Percentiles rank a stretch among this genome's conserved stretches.
Evolutionary conservation across 805 yeast species (phyloP).

Genomic region (Tetrapisispora taiwanensis): DNA sequence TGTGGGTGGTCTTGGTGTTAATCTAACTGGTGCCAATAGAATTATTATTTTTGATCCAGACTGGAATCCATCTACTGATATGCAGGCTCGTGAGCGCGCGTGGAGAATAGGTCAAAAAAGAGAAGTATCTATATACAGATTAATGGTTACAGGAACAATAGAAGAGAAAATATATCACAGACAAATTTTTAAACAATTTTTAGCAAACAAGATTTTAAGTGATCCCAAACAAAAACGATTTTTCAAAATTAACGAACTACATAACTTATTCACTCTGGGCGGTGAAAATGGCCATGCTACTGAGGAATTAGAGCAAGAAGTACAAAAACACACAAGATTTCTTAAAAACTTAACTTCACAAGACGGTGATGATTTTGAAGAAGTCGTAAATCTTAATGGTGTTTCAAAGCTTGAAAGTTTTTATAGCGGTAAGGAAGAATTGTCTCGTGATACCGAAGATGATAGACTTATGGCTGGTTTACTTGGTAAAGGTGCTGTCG

Average conservation of each 20-base stretch:
- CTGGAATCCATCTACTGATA: slow-evolving; percentile 97
- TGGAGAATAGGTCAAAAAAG: slow-evolving; percentile 94
- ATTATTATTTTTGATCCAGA: slow-evolving; percentile 94
- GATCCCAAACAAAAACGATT: slow-evolving; percentile 93
- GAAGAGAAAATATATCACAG: slow-evolving; percentile 96
- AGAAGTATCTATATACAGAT: slow-evolving; percentile 80
- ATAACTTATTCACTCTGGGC: slow-evolving; percentile 79
- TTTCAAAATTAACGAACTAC: slow-evolving; percentile 84
- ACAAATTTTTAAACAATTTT: slow-evolving; percentile 88
- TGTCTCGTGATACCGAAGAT: slow-evolving; percentile 37
- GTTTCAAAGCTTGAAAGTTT: slow-evolving; percentile 62
- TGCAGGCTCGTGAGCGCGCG: slow-evolving; percentile 93
- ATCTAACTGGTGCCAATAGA: slow-evolving; percentile 88
- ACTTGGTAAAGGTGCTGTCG: slow-evolving; percentile 57
- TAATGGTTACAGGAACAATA: slow-evolving; percentile 90
- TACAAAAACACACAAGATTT: slow-evolving; percentile 48
- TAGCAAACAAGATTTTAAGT: slow-evolving; percentile 85
- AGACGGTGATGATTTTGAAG: slow-evolving; percentile 55
- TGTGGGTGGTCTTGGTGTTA: slow-evolving; percentile 94
- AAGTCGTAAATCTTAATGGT: slow-evolving; percentile 57
- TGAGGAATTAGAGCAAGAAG: slow-evolving; percentile 36
- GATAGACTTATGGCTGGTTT: slow-evolving; percentile 64
- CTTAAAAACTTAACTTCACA: slow-evolving; percentile 27
- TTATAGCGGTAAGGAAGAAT: slow-evolving; percentile 41
- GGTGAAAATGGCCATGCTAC: slow-evolving; percentile 41